Evolutionary conservation across 371 early-diverging fungal species (phyloP).

Genomic region (Thermomucor indicae-seudaticae): DNA sequence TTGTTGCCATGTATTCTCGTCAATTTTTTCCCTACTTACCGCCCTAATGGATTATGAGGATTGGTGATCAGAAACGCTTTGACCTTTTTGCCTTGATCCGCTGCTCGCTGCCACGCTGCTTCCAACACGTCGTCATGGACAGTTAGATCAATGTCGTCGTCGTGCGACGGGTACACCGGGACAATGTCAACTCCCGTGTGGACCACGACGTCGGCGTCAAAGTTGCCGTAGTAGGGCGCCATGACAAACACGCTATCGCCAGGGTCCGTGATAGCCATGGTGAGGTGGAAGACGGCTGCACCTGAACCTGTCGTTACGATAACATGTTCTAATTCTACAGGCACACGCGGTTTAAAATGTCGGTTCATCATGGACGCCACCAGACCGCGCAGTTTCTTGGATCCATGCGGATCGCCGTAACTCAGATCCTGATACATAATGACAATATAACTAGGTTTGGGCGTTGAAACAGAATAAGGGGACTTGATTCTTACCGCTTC

Average conservation of each 20-base stretch:
- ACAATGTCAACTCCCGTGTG: slow-evolving; percentile 49
- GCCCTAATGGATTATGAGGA: slow-evolving; percentile 66
- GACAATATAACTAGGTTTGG: neutral
- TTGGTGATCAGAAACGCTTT: slow-evolving; percentile 60
- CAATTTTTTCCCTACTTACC: slow-evolving; percentile 20
- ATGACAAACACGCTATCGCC: slow-evolving; percentile 73
- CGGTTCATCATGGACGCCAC: slow-evolving; percentile 59
- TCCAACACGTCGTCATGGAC: slow-evolving; percentile 40
- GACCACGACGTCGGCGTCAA: slow-evolving; percentile 57
- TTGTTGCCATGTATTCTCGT: neutral
- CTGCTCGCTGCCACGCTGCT: slow-evolving; percentile 27
- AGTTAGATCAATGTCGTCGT: slow-evolving; percentile 4
- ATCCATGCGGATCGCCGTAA: slow-evolving; percentile 52
- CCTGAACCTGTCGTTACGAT: slow-evolving; percentile 68
- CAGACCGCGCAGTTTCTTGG: slow-evolving; percentile 37
- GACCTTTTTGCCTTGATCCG: slow-evolving; percentile 31
- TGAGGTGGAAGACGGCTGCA: slow-evolving; percentile 56
- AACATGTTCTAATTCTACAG: slow-evolving; percentile 49
- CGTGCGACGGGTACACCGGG: slow-evolving; percentile 28
- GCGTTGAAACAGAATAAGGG: neutral
- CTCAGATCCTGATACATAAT: slow-evolving; percentile 29
- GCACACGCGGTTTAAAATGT: slow-evolving; percentile 47
- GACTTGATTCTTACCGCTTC: neutral
- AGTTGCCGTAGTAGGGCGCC: slow-evolving; percentile 74
- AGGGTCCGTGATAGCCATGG: slow-evolving; percentile 57